Evolutionary conservation across 2,329 filamentous ascomycete species (phyloP).

Genomic region (Didymella lethalis): DNA sequence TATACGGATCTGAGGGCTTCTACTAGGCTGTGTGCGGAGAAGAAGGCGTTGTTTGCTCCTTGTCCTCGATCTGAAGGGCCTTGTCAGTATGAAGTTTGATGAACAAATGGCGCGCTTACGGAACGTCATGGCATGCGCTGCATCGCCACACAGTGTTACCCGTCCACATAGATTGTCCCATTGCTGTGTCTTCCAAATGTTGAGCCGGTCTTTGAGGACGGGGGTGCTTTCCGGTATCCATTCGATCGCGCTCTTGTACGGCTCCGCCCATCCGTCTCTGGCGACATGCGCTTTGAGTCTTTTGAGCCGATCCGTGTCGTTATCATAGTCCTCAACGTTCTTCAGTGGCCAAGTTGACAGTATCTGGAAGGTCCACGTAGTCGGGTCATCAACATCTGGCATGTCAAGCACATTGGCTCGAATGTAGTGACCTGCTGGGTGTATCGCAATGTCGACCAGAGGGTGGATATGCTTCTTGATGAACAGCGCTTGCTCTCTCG

Average conservation of each 20-base stretch:
- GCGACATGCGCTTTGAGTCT: slow-evolving; percentile 40
- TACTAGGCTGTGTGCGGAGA: slow-evolving; percentile 42
- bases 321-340: slow-evolving; percentile 40
- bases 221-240: slow-evolving; percentile 44
- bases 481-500: slow-evolving; percentile 33
- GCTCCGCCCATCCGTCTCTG: slow-evolving; percentile 43
- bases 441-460: slow-evolving; percentile 44
- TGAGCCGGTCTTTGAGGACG: slow-evolving; percentile 43
- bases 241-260: slow-evolving; percentile 45
- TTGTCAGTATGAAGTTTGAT: background rate
- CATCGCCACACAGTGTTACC: slow-evolving; percentile 50
- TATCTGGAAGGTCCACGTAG: slow-evolving; percentile 48
- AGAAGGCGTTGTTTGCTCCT: slow-evolving; percentile 50
- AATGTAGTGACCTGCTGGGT: slow-evolving; percentile 43
- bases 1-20: slow-evolving; percentile 34
- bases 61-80: slow-evolving; percentile 45
- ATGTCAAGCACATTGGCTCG: slow-evolving; percentile 45
- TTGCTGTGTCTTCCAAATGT: slow-evolving; percentile 46
- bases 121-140: slow-evolving; percentile 54
- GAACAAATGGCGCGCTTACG: slow-evolving; percentile 27
- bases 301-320: slow-evolving; percentile 32
- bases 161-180: slow-evolving; percentile 48
- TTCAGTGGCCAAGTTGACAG: slow-evolving; percentile 42
- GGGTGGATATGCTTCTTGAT: slow-evolving; percentile 40
- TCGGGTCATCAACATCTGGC: slow-evolving; percentile 41